Percentiles rank a stretch among this genome's conserved stretches.
phyloP scores from a whole-genome alignment of 805 yeast genomes.

The Candida broadrunensis region DNA sequence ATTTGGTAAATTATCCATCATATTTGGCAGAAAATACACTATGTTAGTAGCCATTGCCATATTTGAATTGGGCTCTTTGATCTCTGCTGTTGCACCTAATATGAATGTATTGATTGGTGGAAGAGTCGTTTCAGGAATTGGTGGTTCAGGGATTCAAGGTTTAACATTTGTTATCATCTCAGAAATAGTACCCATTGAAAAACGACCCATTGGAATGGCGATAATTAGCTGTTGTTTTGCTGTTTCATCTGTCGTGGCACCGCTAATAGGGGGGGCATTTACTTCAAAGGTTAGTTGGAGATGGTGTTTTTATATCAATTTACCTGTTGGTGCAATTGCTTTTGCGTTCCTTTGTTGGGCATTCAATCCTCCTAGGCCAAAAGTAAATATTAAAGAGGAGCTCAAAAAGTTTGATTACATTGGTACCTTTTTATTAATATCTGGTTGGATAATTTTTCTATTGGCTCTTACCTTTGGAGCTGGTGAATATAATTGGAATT shows the following conservation, averaged over 20 bases:
- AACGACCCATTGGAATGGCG: constrained; percentile 37
- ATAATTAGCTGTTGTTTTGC: constrained; percentile 43
- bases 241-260: constrained; percentile 51
- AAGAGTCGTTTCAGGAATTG: constrained; percentile 66
- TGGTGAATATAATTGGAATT: constrained; percentile 54
- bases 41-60: constrained; percentile 16
- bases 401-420: constrained; percentile 48
- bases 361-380: constrained; percentile 47
- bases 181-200: constrained; percentile 47
- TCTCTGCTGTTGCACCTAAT: constrained; percentile 50
- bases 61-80: constrained; percentile 61
- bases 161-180: constrained; percentile 54
- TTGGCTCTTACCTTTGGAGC: constrained; percentile 65
- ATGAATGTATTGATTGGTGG: constrained; percentile 68
- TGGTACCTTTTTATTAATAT: constrained; percentile 49
- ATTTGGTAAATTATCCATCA: constrained; percentile 32
- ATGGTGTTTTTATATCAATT: constrained; percentile 56
- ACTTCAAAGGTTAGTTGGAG: constrained; percentile 47
- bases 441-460: constrained; percentile 47
- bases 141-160: constrained; percentile 68
- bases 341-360: constrained; percentile 25
- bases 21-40: constrained; percentile 31
- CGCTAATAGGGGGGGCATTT: constrained; percentile 51
- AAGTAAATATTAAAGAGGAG: constrained; percentile 32
- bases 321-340: constrained; percentile 39